Conservation (phyloP, 768 basidiomycete species). For the Suillus bovinus region DNA sequence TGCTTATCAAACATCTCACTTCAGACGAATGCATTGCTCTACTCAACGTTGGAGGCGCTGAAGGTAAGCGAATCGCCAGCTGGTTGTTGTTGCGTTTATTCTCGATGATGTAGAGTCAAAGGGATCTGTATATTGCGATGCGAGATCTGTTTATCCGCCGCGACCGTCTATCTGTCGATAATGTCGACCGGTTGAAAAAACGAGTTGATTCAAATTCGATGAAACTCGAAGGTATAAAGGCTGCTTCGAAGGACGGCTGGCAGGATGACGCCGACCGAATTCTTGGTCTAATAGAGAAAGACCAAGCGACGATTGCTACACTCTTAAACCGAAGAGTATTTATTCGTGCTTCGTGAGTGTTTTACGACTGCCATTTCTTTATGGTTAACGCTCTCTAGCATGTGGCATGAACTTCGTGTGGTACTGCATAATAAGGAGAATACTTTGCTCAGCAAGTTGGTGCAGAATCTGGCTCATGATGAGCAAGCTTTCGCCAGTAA, state of each 20-base stretch:
- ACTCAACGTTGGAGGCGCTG: slow-evolving; percentile 72
- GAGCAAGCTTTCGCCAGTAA: slow-evolving; percentile 69
- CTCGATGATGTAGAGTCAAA: slow-evolving; percentile 53
- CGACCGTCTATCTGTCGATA: slow-evolving; percentile 86
- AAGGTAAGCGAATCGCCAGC: slow-evolving; percentile 51
- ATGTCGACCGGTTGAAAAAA: slow-evolving; percentile 85
- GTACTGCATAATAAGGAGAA: slow-evolving; percentile 92
- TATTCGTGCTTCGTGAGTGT: slow-evolving; percentile 76
- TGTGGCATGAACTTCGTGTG: slow-evolving; percentile 96
- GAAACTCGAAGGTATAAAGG: slow-evolving; percentile 75
- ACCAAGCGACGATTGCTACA: slow-evolving; percentile 77
- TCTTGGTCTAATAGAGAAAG: slow-evolving; percentile 73
- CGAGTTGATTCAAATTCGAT: slow-evolving; percentile 74
- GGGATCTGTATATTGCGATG: slow-evolving; percentile 85
- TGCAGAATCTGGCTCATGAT: slow-evolving; percentile 71
- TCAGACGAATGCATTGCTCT: slow-evolving; percentile 63
- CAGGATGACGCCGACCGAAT: slow-evolving; percentile 82
- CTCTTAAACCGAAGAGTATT: slow-evolving; percentile 81
- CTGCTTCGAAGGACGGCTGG: slow-evolving; percentile 79
- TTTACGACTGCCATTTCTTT: not conserved
- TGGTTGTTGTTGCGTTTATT: slow-evolving; percentile 13
- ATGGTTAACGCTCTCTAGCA: slow-evolving; percentile 42
- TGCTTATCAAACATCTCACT: slow-evolving; percentile 10
- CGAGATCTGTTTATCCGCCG: slow-evolving; percentile 86
- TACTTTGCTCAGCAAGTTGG: slow-evolving; percentile 69